Base-by-base conservation (phyloP, 2,329 filamentous ascomycete species). In the Epichloe amarillans region DNA sequence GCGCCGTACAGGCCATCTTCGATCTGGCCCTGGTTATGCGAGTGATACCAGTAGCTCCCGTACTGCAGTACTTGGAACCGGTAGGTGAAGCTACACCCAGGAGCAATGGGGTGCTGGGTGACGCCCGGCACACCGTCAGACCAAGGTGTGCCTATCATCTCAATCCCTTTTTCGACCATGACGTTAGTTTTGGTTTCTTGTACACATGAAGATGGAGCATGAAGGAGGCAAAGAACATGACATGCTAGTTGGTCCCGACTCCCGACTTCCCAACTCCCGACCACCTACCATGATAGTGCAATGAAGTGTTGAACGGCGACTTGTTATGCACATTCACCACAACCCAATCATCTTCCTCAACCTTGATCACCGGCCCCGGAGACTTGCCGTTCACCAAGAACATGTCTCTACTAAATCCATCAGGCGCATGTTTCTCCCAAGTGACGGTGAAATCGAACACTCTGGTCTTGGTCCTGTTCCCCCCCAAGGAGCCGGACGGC, bases 31-130 rank as follows among this genome's bases (percentile, higher is more conserved):
- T 67, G 64, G 23, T 69, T 68, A 57, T 83, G 80, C 0, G 76
- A 72, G 62, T 83, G 80, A 55, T 83, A 83, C 69, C 75, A 82
- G 62, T 77, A 80, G 41, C 72, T 73, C 3, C 80, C 80, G 56
- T 77, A 73, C 50, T 79, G 72, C 0, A 67, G 69, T 0, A 79
- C 78, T n/a, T 65, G 70, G 67, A 75, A 83, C 35, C 65, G 66
- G 58, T 83, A 79, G 0, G 68, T 65, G 2, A 52, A 52, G 42
- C n/a, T 41, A 23, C 21, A 0, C 7, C 72, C 72, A 1, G 76
- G 70, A 12, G 63, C 57, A 50, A 83, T 80, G 3, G 72, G 64
- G 3, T 65, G 65, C 56, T 83, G 79, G 1, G 73, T 71, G 2
- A 82, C 60, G 2, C 79, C 79, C 0, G 77, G 75, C 0, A 78